Conservation (phyloP, 257 asterid species). For the Echium plantagineum region DNA sequence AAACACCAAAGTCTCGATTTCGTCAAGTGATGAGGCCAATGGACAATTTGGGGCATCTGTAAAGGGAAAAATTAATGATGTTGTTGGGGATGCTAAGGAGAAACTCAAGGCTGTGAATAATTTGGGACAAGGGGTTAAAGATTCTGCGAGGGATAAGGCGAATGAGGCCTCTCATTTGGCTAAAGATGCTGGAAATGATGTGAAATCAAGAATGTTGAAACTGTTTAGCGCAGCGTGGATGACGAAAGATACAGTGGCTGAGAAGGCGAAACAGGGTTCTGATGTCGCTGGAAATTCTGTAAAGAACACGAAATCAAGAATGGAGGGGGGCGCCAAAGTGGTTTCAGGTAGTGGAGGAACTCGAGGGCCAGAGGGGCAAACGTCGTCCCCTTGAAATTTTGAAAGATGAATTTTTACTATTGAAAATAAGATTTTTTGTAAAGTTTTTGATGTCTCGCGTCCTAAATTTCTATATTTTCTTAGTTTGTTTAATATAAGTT, state of each 20-base stretch:
- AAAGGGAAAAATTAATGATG: conserved; percentile 11
- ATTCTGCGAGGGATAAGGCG: conserved; percentile 2
- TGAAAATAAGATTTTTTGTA: too few relatives aligned
- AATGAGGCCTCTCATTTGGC: neutral
- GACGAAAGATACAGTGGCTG: conserved; percentile 1
- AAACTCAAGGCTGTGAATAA: conserved; percentile 10
- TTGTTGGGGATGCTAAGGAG: conserved; percentile 10
- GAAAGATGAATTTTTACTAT: too few relatives aligned
- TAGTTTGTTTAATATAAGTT: too few relatives aligned
- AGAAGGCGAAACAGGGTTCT: conserved; percentile 2
- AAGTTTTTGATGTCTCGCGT: too few relatives aligned
- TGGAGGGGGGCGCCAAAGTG: neutral
- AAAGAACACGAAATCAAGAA: neutral
- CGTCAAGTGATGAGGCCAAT: conserved; percentile 6
- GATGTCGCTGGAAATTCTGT: neutral
- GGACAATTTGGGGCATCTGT: neutral
- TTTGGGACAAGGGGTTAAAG: conserved; percentile 22
- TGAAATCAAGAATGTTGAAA: neutral
- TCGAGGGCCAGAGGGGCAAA: too few relatives aligned
- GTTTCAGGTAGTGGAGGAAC: neutral
- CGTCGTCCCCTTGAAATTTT: too few relatives aligned
- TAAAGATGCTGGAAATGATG: neutral
- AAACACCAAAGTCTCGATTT: conserved; percentile 15
- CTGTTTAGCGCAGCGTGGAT: neutral
- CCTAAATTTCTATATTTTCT: too few relatives aligned